A percentile compares a stretch with the other conserved stretches of the same genome.
phyloP scores from a whole-genome alignment of 2,329 filamentous ascomycete species.

The Aspergillus neotritici region DNA sequence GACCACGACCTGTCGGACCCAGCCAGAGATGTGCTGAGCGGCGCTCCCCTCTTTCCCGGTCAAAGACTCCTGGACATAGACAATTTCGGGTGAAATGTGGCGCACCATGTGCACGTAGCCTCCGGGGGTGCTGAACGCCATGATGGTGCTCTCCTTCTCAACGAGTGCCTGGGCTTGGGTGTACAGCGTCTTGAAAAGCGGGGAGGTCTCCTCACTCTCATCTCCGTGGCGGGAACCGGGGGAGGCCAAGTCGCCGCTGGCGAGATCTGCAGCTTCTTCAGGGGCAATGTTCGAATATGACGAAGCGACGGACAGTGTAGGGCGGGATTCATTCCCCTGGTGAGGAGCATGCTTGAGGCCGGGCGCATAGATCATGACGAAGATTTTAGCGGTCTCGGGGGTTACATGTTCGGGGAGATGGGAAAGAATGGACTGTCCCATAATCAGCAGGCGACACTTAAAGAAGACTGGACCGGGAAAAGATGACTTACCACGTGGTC shows the following conservation, averaged over 20 bases:
- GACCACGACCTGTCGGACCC: constrained; percentile 57
- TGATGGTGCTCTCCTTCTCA: constrained; percentile 76
- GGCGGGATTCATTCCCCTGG: constrained; percentile 43
- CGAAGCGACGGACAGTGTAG: constrained; percentile 62
- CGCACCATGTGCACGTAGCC: constrained; percentile 83
- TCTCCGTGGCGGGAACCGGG: constrained; percentile 45
- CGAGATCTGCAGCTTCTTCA: constrained; percentile 52
- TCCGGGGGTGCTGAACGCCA: constrained; percentile 78
- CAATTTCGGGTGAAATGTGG: constrained; percentile 74
- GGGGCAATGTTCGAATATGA: constrained; percentile 83
- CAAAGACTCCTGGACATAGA: constrained; percentile 84
- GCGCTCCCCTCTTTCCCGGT: constrained; percentile 67
- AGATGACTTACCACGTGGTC: constrained; percentile 70
- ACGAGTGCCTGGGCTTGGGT: constrained; percentile 73
- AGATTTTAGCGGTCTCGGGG: constrained; percentile 67
- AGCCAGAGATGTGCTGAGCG: constrained; percentile 61
- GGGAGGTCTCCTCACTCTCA: constrained; percentile 45
- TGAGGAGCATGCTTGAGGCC: constrained; percentile 59
- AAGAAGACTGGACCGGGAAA: too few relatives aligned
- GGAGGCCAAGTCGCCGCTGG: constrained; percentile 2
- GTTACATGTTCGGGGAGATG: constrained; percentile 77
- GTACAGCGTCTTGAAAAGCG: constrained; percentile 73
- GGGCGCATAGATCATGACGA: constrained; percentile 85
- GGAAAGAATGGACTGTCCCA: constrained; percentile 69
- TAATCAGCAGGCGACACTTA: too few relatives aligned